Conservation (phyloP, 164 flowering plant genomes). For the Litsea cubeba region DNA sequence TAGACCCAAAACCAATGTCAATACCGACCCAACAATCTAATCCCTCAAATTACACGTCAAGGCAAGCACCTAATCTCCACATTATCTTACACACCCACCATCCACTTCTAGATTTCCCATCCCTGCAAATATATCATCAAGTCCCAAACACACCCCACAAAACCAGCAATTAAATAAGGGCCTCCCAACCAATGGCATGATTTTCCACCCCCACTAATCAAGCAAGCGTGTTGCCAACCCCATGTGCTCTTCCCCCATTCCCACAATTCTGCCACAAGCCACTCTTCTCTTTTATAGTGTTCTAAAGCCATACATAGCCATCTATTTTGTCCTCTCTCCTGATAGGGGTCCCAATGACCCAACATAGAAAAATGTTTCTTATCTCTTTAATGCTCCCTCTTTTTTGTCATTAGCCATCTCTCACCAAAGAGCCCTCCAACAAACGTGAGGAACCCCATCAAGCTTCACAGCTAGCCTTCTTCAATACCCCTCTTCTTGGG, state of each 20-base stretch:
- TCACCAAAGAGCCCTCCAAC: neutral
- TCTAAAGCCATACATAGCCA: conserved; percentile 5
- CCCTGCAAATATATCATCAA: no score
- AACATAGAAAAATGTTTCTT: neutral
- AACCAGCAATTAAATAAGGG: neutral
- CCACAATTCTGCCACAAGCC: conserved; percentile 11
- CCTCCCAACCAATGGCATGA: neutral
- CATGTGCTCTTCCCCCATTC: conserved; percentile 39
- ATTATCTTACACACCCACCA: neutral
- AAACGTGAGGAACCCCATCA: neutral
- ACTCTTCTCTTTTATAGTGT: conserved; percentile 7
- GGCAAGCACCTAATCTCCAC: conserved; percentile 2
- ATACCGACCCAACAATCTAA: neutral
- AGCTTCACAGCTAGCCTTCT: neutral
- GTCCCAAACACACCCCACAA: neutral
- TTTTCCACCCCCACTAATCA: conserved; percentile 28
- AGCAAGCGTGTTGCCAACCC: conserved; percentile 42
- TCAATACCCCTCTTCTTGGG: neutral
- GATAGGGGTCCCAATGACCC: neutral
- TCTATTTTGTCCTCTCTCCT: conserved; percentile 5
- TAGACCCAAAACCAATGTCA: neutral
- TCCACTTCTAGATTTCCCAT: neutral
- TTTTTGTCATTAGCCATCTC: conserved; percentile 14
- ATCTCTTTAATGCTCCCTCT: conserved; percentile 10
- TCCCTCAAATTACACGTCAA: neutral